These are phyloP conservation scores for Phytopythium chamaehyphon DNA, from an alignment of 352 stramenopile genomes.

Conservation along the genomic window DNA sequence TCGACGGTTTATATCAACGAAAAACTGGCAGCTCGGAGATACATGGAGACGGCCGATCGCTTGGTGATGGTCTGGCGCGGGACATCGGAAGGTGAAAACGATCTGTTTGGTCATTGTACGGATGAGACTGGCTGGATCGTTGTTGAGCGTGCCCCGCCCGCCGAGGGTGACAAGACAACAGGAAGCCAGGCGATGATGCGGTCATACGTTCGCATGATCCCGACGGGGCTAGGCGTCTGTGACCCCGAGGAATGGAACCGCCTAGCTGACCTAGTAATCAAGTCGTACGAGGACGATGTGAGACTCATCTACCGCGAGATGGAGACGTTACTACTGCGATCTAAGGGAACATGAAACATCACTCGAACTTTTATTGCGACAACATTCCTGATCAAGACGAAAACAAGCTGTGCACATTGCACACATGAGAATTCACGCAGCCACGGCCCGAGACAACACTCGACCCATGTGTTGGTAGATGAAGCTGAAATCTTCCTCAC, in stretches of 20 bases:
- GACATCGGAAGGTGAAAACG: slow-evolving; percentile 26
- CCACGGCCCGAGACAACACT: slow-evolving; percentile 6
- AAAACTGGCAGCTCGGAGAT: slow-evolving; percentile 30
- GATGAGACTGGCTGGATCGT: slow-evolving; percentile 28
- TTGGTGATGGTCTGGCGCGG: slow-evolving; percentile 28
- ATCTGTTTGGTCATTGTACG: slow-evolving; percentile 17
- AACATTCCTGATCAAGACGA: neutral
- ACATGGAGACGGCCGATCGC: slow-evolving; percentile 21
- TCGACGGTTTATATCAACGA: slow-evolving; percentile 16
- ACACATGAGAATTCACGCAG: neutral
- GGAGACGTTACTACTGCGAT: slow-evolving; percentile 24
- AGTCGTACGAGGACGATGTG: slow-evolving; percentile 33
- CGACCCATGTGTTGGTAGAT: slow-evolving; percentile 30
- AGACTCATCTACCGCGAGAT: slow-evolving; percentile 34
- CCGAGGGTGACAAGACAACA: neutral
- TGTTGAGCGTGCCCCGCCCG: slow-evolving; percentile 15
- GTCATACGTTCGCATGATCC: slow-evolving; percentile 21
- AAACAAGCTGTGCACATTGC: neutral
- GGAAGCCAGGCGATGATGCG: slow-evolving; percentile 12
- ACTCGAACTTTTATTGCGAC: too few species aligned
- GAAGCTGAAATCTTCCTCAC: slow-evolving; percentile 29
- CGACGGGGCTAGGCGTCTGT: slow-evolving; percentile 7
- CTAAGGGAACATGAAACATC: neutral
- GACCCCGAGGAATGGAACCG: neutral
- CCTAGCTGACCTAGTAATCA: slow-evolving; percentile 17